These are phyloP conservation scores for Phyllosticta citriasiana DNA, from an alignment of 2,329 filamentous ascomycete genomes.

Conservation along the genomic window DNA sequence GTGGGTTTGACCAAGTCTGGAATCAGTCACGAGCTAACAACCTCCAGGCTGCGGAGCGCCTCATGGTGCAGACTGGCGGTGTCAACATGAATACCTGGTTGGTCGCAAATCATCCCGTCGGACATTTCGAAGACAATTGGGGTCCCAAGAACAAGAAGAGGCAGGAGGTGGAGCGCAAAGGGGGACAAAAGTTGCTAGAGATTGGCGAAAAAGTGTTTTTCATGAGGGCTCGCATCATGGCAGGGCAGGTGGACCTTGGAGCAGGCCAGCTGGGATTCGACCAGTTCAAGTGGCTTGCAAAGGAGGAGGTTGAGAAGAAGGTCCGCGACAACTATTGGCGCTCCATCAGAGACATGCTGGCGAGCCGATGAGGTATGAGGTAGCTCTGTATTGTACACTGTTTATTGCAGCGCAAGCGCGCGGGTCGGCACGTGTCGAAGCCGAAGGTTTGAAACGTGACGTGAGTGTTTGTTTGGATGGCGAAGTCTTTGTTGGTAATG, in stretches of 20 bases:
- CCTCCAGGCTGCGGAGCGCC: constrained; percentile 67
- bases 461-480: not conserved
- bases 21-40: not conserved
- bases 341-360: constrained; percentile 72
- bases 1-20: constrained; percentile 44
- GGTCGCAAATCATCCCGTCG: constrained; percentile 80
- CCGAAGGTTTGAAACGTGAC: not conserved
- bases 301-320: constrained; percentile 68
- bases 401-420: not conserved
- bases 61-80: constrained; percentile 67
- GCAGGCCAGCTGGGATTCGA: constrained; percentile 61
- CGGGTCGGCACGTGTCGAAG: not conserved
- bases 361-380: constrained; percentile 49
- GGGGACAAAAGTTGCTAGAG: constrained; percentile 24
- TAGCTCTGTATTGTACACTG: not conserved
- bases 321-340: constrained; percentile 62
- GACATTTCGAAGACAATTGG: constrained; percentile 58
- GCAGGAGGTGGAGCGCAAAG: constrained; percentile 13
- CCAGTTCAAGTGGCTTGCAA: constrained; percentile 88
- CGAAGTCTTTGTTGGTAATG: not conserved
- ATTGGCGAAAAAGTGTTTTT: constrained; percentile 83
- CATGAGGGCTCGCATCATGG: constrained; percentile 93
- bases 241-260: constrained; percentile 77
- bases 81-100: constrained; percentile 99
- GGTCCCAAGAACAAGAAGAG: constrained; percentile 22